Evolutionary conservation across 208 protist species (phyloP).

Genomic region (Leishmania gerbilli): DNA sequence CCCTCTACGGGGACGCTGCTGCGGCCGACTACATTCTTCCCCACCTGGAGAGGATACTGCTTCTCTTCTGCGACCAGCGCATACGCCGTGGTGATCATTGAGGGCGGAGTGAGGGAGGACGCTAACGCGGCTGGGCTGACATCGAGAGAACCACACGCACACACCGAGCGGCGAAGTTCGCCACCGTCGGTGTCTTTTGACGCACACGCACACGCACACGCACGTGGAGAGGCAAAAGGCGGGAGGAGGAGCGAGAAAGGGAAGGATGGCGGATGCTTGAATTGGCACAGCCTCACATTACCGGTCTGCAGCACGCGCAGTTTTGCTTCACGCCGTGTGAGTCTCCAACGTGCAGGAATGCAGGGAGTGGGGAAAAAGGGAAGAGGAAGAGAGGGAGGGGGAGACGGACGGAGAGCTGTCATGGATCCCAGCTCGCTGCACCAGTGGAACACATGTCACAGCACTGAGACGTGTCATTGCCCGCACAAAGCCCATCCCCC

Average conservation of each 20-base stretch:
- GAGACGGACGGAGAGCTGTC: neutral
- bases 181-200: neutral
- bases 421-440: neutral
- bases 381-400: neutral
- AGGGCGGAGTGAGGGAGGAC: neutral
- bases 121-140: neutral
- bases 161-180: neutral
- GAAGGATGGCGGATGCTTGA: neutral
- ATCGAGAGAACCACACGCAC: neutral
- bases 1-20: constrained; percentile 47
- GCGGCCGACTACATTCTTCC: constrained; percentile 82
- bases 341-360: neutral
- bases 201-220: neutral
- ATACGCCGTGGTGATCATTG: constrained; percentile 23
- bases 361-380: neutral
- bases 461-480: neutral
- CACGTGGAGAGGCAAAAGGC: neutral
- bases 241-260: neutral
- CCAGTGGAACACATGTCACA: neutral
- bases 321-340: neutral
- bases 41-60: constrained; percentile 40
- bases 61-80: constrained; percentile 23
- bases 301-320: neutral
- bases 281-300: neutral
- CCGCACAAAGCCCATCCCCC: neutral